A percentile compares a stretch with the other conserved stretches of the same genome.
Conservation (phyloP, 164 flowering plant species). For the Vitis amurensis region DNA sequence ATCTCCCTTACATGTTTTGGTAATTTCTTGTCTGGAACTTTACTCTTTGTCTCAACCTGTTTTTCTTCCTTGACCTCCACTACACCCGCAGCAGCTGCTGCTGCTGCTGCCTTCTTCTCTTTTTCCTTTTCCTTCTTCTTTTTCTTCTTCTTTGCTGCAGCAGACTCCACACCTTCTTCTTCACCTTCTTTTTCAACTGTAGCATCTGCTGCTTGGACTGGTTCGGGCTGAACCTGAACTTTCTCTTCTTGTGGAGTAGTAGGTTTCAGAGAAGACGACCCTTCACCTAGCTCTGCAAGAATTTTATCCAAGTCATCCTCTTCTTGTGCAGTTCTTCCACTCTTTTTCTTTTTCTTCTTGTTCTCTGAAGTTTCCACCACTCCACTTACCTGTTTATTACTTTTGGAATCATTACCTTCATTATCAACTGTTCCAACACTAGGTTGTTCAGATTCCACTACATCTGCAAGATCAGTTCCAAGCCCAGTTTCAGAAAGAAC, state of each 20-base stretch:
- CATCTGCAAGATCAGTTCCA: constrained; percentile 26
- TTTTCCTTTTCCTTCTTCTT: constrained; percentile 88
- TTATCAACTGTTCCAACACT: constrained; percentile 4
- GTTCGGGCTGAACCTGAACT: constrained; percentile 39
- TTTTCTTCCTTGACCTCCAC: constrained; percentile 32
- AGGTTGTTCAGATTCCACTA: constrained; percentile 18
- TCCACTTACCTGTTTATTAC: constrained; percentile 23
- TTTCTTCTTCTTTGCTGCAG: constrained; percentile 92
- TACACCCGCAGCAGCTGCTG: constrained; percentile 39
- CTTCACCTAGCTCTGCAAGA: constrained; percentile 92
- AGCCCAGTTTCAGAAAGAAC: constrained; percentile 19
- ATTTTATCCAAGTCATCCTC: constrained; percentile 93
- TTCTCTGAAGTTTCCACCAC: constrained; percentile 63
- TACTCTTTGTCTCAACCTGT: constrained; percentile 34
- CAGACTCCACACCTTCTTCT: constrained; percentile 66
- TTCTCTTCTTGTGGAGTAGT: constrained; percentile 46
- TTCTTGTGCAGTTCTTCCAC: constrained; percentile 87
- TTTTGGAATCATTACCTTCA: constrained; percentile 29
- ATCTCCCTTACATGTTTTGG: constrained; percentile 50
- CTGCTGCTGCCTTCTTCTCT: constrained; percentile 58
- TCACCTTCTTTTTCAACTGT: constrained; percentile 57
- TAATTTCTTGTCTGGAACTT: constrained; percentile 53
- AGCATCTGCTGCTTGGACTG: constrained; percentile 32
- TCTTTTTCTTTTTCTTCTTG: constrained; percentile 90
- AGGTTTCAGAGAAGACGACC: constrained; percentile 38